Base-by-base conservation (phyloP, 139 green algal species). In the Deuterostichococcus epilithicus region DNA sequence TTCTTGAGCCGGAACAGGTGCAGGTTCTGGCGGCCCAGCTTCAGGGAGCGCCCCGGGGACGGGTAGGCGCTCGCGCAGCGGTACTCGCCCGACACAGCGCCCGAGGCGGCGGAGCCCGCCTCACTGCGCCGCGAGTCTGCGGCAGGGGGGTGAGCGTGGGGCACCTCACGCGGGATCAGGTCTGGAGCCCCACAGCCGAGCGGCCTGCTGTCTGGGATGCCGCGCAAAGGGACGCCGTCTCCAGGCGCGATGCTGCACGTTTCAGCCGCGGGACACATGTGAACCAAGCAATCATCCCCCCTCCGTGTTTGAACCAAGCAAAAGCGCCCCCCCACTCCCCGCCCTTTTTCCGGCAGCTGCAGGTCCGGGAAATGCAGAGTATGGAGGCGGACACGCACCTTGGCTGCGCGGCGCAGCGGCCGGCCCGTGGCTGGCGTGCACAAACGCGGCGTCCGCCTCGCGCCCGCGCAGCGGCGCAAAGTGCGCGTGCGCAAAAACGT, bases 11-110 rank as follows among this genome's bases (percentile, higher is more conserved):
- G 68, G 68, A 95, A 95, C 22, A 91, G 76, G 77, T 93, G 90
- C 45, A 96, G 79, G 85, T 97, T 97, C 74, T 84, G 82, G 28
- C 80, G 71, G 23, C 88, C 92, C 69, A 96, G 82, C 58, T 70
- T 45, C 38, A 86, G 37, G 3, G 86, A 91, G 75, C 74, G 71
- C 44, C 77, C 34, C 0, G 86, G 60, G 2, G 80, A 70, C n/a
- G 92, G 92, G 79, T 91, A 97, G 0, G 82, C 73, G 0, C 78
- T 78, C 58, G 79, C 66, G 73, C 92, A 96, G 44, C 73, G 70
- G 73, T 92, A 97, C 88, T 93, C 85, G 20, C 92, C 90, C 18
- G 10, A 13, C 8, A 63, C 52, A 28, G 3, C 52, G 10, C 52
- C 52, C 3, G 10, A 30, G 22, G 73, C 79, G 22, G 73, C 79